These are phyloP conservation scores for Salix koriyanagi DNA, from an alignment of 345 rosid species.

Conservation along the genomic window DNA sequence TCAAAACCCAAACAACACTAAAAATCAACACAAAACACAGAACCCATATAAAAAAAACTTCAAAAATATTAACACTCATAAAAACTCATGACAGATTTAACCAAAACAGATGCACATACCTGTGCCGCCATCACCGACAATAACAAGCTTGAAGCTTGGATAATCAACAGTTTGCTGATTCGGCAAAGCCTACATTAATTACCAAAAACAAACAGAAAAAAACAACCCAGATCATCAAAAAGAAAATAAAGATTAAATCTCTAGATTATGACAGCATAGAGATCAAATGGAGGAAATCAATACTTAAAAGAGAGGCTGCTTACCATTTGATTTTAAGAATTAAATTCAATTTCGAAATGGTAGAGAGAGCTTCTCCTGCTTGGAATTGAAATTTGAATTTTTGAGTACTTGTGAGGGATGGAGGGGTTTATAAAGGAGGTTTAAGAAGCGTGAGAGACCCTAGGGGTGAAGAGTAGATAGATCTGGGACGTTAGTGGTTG, in stretches of 20 bases:
- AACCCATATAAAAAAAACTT: neutral
- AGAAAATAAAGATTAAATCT: too few relatives aligned
- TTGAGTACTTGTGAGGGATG: neutral
- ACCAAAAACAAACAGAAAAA: neutral
- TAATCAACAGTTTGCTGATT: slow-evolving; percentile 40
- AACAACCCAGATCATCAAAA: too few relatives aligned
- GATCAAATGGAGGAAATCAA: neutral
- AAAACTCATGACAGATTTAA: neutral
- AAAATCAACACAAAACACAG: neutral
- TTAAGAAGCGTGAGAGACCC: slow-evolving; percentile 1
- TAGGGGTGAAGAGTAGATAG: neutral
- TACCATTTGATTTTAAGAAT: neutral
- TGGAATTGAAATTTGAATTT: neutral
- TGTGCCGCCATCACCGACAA: slow-evolving; percentile 93
- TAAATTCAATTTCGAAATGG: neutral
- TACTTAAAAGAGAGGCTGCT: neutral
- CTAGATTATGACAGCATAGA: neutral
- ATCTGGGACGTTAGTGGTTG: neutral
- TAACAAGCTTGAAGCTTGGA: slow-evolving; percentile 87
- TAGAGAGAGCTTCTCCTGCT: too few relatives aligned
- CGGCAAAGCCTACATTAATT: slow-evolving; percentile 31
- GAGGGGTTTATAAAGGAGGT: slow-evolving; percentile 18
- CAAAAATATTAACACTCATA: neutral
- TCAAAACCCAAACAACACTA: neutral
- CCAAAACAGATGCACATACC: slow-evolving; percentile 34